Evolutionary conservation across 768 basidiomycete genomes (phyloP).

Genomic region (Leccinum rimulosum): DNA sequence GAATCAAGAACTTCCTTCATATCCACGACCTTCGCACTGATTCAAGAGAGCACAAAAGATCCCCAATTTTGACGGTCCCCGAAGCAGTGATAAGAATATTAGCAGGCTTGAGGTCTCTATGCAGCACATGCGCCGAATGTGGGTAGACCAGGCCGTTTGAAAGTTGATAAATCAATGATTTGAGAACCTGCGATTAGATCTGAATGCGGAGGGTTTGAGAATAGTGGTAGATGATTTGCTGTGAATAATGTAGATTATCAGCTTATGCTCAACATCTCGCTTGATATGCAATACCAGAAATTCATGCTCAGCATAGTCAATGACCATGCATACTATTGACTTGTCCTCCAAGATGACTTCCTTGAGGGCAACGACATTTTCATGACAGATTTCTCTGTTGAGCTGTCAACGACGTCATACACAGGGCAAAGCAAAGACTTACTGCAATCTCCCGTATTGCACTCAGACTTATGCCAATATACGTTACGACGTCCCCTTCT

Average conservation of each 20-base stretch:
- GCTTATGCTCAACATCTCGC: background rate
- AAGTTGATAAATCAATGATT: slow-evolving; percentile 92
- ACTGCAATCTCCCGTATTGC: slow-evolving; percentile 97
- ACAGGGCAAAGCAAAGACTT: slow-evolving; percentile 24
- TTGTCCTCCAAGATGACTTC: slow-evolving; percentile 98
- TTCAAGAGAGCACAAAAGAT: slow-evolving; percentile 81
- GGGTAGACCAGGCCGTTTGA: slow-evolving; percentile 93
- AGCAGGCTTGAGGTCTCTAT: slow-evolving; percentile 97
- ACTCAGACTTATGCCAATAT: slow-evolving; percentile 97
- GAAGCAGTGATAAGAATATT: slow-evolving; percentile 92
- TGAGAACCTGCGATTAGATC: slow-evolving; percentile 77
- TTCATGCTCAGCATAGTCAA: slow-evolving; percentile 98
- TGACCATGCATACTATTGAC: slow-evolving; percentile 97
- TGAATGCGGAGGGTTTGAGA: slow-evolving; percentile 81
- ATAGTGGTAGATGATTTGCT: slow-evolving; percentile 99
- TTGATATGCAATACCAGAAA: slow-evolving; percentile 62
- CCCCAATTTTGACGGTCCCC: slow-evolving; percentile 97
- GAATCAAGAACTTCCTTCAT: slow-evolving; percentile 51
- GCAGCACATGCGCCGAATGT: slow-evolving; percentile 91
- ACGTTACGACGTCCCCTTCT: slow-evolving; percentile 93
- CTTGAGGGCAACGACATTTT: slow-evolving; percentile 86
- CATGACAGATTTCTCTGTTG: slow-evolving; percentile 86
- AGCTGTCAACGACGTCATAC: slow-evolving; percentile 46
- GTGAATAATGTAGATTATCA: background rate
- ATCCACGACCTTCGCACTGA: slow-evolving; percentile 45